These are phyloP conservation scores for Capronia americana DNA, from an alignment of 2,329 filamentous ascomycete species.

Conservation along the genomic window DNA sequence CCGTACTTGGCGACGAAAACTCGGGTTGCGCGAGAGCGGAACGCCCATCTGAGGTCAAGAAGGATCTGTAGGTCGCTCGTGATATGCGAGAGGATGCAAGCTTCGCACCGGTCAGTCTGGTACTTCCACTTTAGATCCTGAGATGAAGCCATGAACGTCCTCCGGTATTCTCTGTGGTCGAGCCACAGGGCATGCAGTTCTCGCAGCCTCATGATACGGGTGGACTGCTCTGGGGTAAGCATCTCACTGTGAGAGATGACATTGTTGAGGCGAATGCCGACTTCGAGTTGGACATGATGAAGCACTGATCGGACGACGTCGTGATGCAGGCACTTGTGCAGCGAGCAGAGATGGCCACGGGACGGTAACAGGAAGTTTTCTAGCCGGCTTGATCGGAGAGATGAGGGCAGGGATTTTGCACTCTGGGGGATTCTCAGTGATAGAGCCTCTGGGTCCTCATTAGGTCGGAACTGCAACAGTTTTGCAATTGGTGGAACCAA, in stretches of 20 bases:
- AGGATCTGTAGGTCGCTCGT: conserved; percentile 40
- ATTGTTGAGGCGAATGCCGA: conserved; percentile 36
- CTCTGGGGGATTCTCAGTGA: conserved; percentile 27
- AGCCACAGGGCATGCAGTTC: conserved; percentile 46
- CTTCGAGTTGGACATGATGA: conserved; percentile 35
- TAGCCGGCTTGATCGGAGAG: conserved; percentile 34
- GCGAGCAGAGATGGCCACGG: conserved; percentile 30
- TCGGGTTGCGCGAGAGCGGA: conserved; percentile 28
- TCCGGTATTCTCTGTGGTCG: conserved; percentile 23
- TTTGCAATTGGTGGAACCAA: conserved; percentile 23
- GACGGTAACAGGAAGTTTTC: conserved; percentile 35
- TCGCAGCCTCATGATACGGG: conserved; percentile 41
- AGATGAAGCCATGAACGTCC: conserved; percentile 20
- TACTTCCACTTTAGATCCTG: conserved; percentile 37
- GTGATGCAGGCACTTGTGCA: conserved; percentile 36
- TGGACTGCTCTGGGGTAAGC: conserved; percentile 29
- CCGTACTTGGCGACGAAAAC: conserved; percentile 29
- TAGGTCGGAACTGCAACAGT: conserved; percentile 31
- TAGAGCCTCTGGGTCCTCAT: conserved; percentile 18
- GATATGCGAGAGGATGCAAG: conserved; percentile 48
- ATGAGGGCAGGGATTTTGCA: conserved; percentile 33
- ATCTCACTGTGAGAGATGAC: conserved; percentile 29
- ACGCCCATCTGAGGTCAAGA: conserved; percentile 42
- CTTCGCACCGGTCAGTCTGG: conserved; percentile 47
- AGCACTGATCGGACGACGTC: conserved; percentile 34